These are phyloP conservation scores for Manihot esculenta DNA, from an alignment of 441 rosid genomes.

Conservation along the genomic window DNA sequence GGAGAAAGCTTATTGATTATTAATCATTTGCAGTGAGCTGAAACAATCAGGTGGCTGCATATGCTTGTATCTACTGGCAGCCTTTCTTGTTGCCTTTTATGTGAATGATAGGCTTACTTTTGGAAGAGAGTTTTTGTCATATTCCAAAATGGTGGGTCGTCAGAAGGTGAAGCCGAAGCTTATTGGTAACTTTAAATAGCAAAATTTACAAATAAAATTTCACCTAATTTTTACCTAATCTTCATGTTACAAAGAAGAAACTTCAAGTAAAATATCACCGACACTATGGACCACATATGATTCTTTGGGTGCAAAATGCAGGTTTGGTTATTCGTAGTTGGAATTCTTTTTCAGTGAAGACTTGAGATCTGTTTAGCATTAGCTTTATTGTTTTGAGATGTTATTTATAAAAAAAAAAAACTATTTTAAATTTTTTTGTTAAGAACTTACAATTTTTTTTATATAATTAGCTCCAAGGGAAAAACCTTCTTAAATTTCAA, in stretches of 20 bases:
- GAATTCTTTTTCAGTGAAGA: not conserved
- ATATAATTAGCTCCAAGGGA: no score
- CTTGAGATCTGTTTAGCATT: no score
- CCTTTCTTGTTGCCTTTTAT: not conserved
- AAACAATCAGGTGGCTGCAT: no score
- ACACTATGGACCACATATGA: not conserved
- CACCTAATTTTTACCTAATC: not conserved
- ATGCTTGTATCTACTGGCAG: not conserved
- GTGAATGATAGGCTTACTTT: not conserved
- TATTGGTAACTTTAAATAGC: no score
- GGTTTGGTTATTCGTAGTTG: not conserved
- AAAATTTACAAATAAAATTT: not conserved
- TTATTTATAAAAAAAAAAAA: no score
- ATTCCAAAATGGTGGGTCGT: not conserved
- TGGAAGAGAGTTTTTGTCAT: constrained; percentile 4
- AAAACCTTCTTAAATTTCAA: no score
- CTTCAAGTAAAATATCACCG: not conserved
- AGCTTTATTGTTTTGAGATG: no score
- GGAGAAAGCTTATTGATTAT: no score
- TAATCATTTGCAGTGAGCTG: no score
- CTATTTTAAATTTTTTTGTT: no score
- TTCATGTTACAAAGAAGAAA: not conserved
- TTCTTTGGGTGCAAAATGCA: not conserved
- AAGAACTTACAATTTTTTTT: no score
- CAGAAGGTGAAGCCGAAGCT: not conserved